Conservation (phyloP, 305 asterid species). For the Fraxinus ornus region DNA sequence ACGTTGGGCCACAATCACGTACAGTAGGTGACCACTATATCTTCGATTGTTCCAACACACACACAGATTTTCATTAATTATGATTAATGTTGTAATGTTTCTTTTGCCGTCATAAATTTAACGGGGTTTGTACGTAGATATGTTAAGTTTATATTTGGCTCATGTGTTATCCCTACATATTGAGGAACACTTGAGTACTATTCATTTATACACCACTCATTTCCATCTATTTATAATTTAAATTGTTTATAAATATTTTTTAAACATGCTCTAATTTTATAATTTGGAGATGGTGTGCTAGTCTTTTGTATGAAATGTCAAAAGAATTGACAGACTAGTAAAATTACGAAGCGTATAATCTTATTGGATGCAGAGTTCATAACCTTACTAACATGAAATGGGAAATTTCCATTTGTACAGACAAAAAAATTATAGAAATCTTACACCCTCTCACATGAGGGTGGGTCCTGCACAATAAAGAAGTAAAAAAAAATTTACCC, state of each 20-base stretch:
- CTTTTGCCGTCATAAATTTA: neutral
- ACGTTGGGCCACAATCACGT: conserved; percentile 20
- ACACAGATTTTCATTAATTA: conserved; percentile 14
- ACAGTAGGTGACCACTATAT: neutral
- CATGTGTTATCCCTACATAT: neutral
- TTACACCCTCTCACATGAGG: too few relatives aligned
- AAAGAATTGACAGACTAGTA: neutral
- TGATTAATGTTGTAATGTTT: conserved; percentile 27
- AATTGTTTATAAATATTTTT: too few relatives aligned
- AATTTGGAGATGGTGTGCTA: neutral
- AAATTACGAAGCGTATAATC: neutral
- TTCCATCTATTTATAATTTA: too few relatives aligned
- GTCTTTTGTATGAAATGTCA: neutral
- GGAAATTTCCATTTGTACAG: too few relatives aligned
- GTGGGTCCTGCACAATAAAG: too few relatives aligned
- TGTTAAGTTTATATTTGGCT: neutral
- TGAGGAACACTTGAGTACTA: neutral
- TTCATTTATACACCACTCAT: too few relatives aligned
- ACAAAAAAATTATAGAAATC: too few relatives aligned
- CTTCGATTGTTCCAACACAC: conserved; percentile 3
- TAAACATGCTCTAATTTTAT: neutral
- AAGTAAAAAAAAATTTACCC: too few relatives aligned
- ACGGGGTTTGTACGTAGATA: neutral
- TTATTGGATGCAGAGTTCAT: neutral
- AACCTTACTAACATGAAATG: neutral